Conservation (phyloP, 2,329 filamentous ascomycete species). For the Colletotrichum coccodes region DNA sequence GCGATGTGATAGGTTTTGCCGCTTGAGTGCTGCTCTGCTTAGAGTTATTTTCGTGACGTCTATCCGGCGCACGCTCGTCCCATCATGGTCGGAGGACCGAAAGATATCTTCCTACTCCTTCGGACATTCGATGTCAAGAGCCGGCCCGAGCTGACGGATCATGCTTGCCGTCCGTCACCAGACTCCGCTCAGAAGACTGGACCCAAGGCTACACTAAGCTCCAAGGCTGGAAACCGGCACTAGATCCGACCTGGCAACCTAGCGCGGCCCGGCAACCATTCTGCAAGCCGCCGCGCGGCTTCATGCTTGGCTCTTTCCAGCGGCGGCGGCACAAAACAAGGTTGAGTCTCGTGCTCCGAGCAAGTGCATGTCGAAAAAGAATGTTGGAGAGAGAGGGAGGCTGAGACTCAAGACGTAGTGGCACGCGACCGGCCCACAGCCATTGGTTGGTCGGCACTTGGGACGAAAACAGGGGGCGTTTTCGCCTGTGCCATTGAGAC, state of each 20-base stretch:
- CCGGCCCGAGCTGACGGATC: slow-evolving; percentile 11
- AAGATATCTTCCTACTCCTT: neutral
- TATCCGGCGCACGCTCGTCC: too few relatives aligned
- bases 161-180: slow-evolving; percentile 15
- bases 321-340: neutral
- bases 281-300: slow-evolving; percentile 6
- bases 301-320: slow-evolving; percentile 7
- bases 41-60: neutral
- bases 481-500: slow-evolving; percentile 29
- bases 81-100: neutral
- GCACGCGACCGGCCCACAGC: slow-evolving; percentile 22
- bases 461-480: slow-evolving; percentile 28
- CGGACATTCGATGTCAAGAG: neutral
- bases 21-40: neutral
- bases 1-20: neutral
- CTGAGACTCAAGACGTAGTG: slow-evolving; percentile 23
- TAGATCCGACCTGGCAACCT: slow-evolving; percentile 19
- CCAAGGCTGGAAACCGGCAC: slow-evolving; percentile 9
- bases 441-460: slow-evolving; percentile 24
- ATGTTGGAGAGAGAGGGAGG: neutral
- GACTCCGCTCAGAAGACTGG: slow-evolving; percentile 24
- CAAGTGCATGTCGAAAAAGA: neutral
- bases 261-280: slow-evolving; percentile 8
- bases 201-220: slow-evolving; percentile 10
- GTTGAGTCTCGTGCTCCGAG: neutral